Base-by-base conservation (phyloP, 2,329 filamentous ascomycete species). In the Curvularia sp. region DNA sequence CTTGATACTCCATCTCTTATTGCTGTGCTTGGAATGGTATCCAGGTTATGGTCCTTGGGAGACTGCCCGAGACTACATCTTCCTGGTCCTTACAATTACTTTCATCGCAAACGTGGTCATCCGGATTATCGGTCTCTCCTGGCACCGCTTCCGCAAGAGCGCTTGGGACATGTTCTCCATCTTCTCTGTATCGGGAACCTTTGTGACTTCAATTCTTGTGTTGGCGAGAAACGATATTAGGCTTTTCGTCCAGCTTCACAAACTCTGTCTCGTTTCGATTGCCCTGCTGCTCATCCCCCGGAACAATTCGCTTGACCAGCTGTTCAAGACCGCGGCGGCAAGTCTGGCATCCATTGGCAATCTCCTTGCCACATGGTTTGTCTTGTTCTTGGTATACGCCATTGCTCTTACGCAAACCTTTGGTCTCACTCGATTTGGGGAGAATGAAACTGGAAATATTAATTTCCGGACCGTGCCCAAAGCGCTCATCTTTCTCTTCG, bases 251-350 rank as follows among this genome's bases (percentile, higher is more conserved):
- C 91, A 93, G 78, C 80, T 97, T 31, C 93, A 98, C 82, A 99
- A 99, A 78, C 86, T 96, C 60, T 97, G 96, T 76, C 84, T 99
- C 31, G 95, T 98, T 20, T 89, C 92, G 8, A 90, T 98, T 54
- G 89, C 95, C 2, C 84, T 98, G 8, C 83, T 99, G 51, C 85
- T 99, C 33, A 99, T 99, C 61, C 95, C 95, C 1, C 87, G 96
- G 51, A 99, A 99, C 75, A 96, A 99, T 69, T 93, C 96, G 49
- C 85, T 99, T 22, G 96, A 99, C 74, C 95, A 99, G 75, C 86
- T 99, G 0, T 99, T 99, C 86, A 99, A 99, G 78, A 99, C 96
- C 1, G 96, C 94, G 0, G 95, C 95, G 10, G 95, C 94, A 53
- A 96, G 92, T 87, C 80, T 99, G 67, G 89, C 91, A 2, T 88